Evolutionary conservation across 1,284 basidiomycete genomes (phyloP), one percentile per base, ranked within the genome.

Genomic region (Phellopilus nigrolimitatus): DNA sequence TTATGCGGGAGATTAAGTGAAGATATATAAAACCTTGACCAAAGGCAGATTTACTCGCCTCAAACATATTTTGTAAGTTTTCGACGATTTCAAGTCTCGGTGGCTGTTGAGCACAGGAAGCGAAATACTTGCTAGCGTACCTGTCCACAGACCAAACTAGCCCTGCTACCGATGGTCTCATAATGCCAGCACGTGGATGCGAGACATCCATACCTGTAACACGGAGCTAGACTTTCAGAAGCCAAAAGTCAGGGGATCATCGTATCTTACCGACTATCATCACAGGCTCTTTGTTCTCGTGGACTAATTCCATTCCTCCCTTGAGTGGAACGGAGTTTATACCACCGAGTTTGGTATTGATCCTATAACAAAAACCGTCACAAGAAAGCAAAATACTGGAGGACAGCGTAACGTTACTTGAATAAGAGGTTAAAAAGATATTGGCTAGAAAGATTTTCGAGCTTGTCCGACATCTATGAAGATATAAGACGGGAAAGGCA

Each of bases 331-430:
- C 47, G 38, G 59, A 66, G 49, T 71, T 72, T 13, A 61, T 53
- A 1, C 73, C 73, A 0, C 70, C 71, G 13, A 73, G 58, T 33
- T 69, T 69, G 0, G 62, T 66, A 49, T 75, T 75, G 21, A 75
- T 67, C 52, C 71, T 74, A 10, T 8, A 36, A 27, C 2, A 19
- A 33, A 49, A 8, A 31, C 21, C 19, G 31, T 8, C 10, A n/a
- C 9, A 40, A 39, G 52, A 13, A 49, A 31, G 10, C 37, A 22
- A 19, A 21, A 21, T 8, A 17, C 9, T 2, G 7, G 21, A 4
- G n/a, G 36, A 44, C 30, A 12, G 31, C 8, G 27, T 22, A n/a
- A 21, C 44, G 51, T 42, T 51, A 71, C 71, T 72, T 72, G 10
- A 72, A 51, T 25, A 68, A 61, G 0, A 72, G 46, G 47, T 71